Conservation (phyloP, 202 grass and related monocot genomes). For the Setaria italica region DNA sequence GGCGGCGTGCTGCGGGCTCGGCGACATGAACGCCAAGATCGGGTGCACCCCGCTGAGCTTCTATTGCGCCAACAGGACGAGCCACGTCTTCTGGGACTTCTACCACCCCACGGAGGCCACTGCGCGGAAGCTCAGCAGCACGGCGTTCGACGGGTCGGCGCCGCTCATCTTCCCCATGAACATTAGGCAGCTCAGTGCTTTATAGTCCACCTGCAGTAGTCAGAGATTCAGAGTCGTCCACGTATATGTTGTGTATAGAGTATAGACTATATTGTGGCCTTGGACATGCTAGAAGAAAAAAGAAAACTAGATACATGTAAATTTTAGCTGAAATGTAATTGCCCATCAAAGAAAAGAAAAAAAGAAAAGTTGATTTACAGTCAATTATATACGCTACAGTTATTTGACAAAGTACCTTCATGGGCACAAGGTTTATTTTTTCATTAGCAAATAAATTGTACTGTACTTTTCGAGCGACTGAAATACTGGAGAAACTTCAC, state of each 20-base stretch:
- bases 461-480: too few relatives aligned
- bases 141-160: conserved; percentile 62
- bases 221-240: background rate
- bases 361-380: background rate
- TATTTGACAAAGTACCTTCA: too few relatives aligned
- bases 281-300: background rate
- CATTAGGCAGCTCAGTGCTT: conserved; percentile 50
- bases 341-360: background rate
- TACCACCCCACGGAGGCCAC: conserved; percentile 78
- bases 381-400: background rate
- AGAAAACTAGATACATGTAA: background rate
- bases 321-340: background rate
- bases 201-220: background rate
- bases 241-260: too few relatives aligned
- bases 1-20: conserved; percentile 80
- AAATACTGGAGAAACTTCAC: too few relatives aligned
- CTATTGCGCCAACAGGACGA: conserved; percentile 67
- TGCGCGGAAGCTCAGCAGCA: conserved; percentile 41
- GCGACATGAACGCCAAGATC: conserved; percentile 77
- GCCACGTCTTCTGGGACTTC: conserved; percentile 80
- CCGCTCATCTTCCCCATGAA: conserved; percentile 72
- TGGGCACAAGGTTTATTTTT: too few relatives aligned
- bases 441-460: too few relatives aligned
- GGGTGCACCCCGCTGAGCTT: conserved; percentile 64
- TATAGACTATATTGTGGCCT: too few relatives aligned